Conservation (phyloP, 768 basidiomycete genomes). For the Amanita molliuscula region DNA sequence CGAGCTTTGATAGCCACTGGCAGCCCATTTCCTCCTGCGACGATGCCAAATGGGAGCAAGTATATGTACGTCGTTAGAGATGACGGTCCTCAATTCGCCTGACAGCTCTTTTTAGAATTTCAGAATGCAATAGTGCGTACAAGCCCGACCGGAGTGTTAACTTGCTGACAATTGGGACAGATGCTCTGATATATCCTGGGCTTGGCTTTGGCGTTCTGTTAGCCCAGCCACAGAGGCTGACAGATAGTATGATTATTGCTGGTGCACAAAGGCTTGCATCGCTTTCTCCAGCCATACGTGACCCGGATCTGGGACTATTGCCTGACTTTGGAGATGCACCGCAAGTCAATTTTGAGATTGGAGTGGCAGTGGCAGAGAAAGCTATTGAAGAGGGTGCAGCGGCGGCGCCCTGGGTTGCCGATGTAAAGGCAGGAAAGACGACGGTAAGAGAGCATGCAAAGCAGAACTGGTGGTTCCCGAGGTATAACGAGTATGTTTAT, state of each 20-base stretch:
- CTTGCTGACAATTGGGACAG: constrained; percentile 15
- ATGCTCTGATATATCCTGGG: constrained; percentile 79
- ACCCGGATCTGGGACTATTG: constrained; percentile 62
- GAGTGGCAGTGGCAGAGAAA: constrained; percentile 69
- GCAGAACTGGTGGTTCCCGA: constrained; percentile 50
- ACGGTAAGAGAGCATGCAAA: constrained; percentile 40
- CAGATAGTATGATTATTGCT: constrained; percentile 84
- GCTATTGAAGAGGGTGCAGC: constrained; percentile 66
- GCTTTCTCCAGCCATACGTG: constrained; percentile 56
- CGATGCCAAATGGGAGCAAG: constrained; percentile 35
- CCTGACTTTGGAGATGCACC: constrained; percentile 73
- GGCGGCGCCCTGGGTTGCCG: constrained; percentile 38
- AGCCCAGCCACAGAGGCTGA: constrained; percentile 48
- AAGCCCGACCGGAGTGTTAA: not conserved
- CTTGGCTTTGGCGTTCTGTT: constrained; percentile 76
- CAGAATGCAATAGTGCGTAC: constrained; percentile 57
- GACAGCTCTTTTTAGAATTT: constrained; percentile 34
- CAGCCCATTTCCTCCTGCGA: constrained; percentile 70
- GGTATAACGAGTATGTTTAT: constrained; percentile 56
- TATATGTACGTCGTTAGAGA: constrained; percentile 29
- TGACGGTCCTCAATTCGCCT: not conserved
- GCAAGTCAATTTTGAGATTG: constrained; percentile 69
- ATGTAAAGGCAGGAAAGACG: constrained; percentile 4
- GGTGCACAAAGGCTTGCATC: constrained; percentile 66
- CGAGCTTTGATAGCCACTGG: constrained; percentile 78